A percentile compares a stretch with the other conserved stretches of the same genome.
phyloP scores from a whole-genome alignment of 306 rosid species.

The Vigna hirtella region DNA sequence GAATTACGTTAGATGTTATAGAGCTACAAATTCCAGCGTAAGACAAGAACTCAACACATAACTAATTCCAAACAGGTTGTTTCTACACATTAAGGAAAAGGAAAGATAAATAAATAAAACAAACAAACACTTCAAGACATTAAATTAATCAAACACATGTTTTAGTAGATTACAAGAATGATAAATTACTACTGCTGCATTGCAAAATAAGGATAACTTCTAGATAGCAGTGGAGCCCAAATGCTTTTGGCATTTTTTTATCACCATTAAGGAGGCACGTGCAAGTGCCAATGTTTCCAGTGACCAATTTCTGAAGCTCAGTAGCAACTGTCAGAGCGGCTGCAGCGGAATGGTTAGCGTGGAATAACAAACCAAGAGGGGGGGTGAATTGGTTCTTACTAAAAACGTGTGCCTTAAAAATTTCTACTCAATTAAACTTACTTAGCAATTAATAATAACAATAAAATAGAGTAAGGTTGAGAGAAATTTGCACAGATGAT shows the following conservation, averaged over 20 bases:
- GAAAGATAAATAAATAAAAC: background rate
- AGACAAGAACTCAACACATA: background rate
- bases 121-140: background rate
- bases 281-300: slow-evolving; percentile 34
- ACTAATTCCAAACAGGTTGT: background rate
- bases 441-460: too few relatives aligned
- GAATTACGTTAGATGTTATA: background rate
- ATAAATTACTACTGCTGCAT: background rate
- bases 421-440: too few relatives aligned
- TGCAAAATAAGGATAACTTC: background rate
- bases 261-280: slow-evolving; percentile 44
- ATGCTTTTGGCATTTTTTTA: slow-evolving; percentile 2
- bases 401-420: too few relatives aligned
- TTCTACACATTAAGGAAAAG: background rate
- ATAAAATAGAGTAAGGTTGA: too few relatives aligned
- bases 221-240: slow-evolving; percentile 46
- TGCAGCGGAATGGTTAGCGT: too few relatives aligned
- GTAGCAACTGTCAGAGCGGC: too few relatives aligned
- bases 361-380: too few relatives aligned
- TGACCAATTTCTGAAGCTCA: slow-evolving; percentile 39
- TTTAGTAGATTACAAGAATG: background rate
- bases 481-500: too few relatives aligned
- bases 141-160: background rate
- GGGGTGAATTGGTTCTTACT: too few relatives aligned
- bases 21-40: background rate